A percentile compares a stretch with the other conserved stretches of the same genome.
These are phyloP conservation scores for Suillus lakei DNA, from an alignment of 768 basidiomycete species.

Conservation along the genomic window DNA sequence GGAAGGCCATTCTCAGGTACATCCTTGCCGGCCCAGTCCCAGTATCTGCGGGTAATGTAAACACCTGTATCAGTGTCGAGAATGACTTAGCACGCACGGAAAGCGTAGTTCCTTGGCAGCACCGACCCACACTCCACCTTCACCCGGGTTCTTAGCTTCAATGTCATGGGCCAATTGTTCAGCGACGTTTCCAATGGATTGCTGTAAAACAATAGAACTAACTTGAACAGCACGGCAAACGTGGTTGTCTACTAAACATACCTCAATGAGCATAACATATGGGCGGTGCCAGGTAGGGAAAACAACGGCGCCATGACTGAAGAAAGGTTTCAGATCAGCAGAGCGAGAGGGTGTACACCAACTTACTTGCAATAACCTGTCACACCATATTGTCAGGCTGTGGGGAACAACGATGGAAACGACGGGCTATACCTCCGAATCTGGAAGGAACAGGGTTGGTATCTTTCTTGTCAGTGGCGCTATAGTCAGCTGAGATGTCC, in stretches of 20 bases:
- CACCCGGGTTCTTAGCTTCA: conserved; percentile 22
- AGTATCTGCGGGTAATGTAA: conserved; percentile 21
- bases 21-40: conserved; percentile 33
- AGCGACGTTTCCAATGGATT: conserved; percentile 32
- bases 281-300: conserved; percentile 34
- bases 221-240: neutral
- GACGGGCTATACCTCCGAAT: conserved; percentile 26
- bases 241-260: conserved; percentile 7
- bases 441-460: conserved; percentile 28
- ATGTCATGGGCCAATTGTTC: conserved; percentile 29
- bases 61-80: neutral
- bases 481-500: conserved; percentile 23
- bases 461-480: conserved; percentile 26
- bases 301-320: conserved; percentile 25
- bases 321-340: neutral
- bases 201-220: conserved; percentile 15
- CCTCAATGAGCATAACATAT: conserved; percentile 33
- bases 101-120: conserved; percentile 31
- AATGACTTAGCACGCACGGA: conserved; percentile 23
- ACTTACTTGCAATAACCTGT: conserved; percentile 34
- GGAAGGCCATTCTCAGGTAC: conserved; percentile 25
- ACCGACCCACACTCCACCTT: conserved; percentile 22
- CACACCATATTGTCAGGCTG: neutral
- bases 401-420: neutral
- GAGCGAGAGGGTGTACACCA: neutral